phyloP scores from a whole-genome alignment of 2,329 filamentous ascomycete species.

The Monosporascus ibericus region DNA sequence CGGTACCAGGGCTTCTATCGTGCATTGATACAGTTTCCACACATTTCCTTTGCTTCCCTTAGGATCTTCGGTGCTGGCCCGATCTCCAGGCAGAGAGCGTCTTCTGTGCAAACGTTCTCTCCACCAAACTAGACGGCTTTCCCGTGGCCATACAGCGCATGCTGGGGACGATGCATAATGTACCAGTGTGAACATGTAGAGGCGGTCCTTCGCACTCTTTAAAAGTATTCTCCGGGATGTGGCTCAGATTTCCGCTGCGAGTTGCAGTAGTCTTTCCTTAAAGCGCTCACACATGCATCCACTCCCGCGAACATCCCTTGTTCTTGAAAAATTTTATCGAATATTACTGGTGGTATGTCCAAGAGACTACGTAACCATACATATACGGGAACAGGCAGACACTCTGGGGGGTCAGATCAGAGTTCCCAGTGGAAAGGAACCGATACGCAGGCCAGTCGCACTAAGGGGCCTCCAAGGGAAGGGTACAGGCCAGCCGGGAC shows the following conservation, averaged over 20 bases:
- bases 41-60: background rate
- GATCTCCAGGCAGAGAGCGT: background rate
- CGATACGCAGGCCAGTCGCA: conserved; percentile 12
- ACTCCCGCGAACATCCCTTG: background rate
- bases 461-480: conserved; percentile 14
- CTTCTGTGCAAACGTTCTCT: background rate
- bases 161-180: background rate
- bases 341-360: background rate
- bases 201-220: background rate
- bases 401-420: conserved; percentile 8
- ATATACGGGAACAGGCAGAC: background rate
- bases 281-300: background rate
- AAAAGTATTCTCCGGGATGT: background rate
- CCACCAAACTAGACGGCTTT: background rate
- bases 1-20: background rate
- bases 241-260: background rate
- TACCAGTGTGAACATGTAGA: background rate
- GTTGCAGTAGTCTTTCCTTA: background rate
- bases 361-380: background rate
- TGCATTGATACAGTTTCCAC: background rate
- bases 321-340: background rate
- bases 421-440: conserved; percentile 14
- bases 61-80: background rate
- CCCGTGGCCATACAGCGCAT: background rate
- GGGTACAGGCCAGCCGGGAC: conserved; percentile 14